Conservation (phyloP, 2,329 filamentous ascomycete genomes). For the Orbilia oligospora region DNA sequence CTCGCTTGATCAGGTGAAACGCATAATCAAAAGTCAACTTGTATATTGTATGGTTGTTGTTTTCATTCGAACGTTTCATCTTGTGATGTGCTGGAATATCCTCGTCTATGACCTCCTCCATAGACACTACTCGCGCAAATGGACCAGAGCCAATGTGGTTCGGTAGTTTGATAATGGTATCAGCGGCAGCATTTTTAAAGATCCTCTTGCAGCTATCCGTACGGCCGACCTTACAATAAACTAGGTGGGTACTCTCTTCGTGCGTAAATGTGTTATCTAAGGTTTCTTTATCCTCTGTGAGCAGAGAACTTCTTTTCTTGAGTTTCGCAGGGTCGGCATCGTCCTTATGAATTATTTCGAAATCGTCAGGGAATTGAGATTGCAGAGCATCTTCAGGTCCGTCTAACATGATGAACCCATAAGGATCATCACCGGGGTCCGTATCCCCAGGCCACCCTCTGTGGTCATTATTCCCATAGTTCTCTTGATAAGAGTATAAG, state of each 20-base stretch:
- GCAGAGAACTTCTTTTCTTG: constrained; percentile 63
- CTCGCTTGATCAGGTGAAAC: constrained; percentile 66
- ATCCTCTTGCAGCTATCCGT: constrained; percentile 62
- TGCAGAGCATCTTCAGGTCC: constrained; percentile 64
- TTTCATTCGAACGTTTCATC: constrained; percentile 23
- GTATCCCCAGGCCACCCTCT: constrained; percentile 45
- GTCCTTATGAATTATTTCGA: constrained; percentile 61
- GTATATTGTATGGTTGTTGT: constrained; percentile 35
- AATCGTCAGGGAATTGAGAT: constrained; percentile 62
- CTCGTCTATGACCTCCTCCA: constrained; percentile 52
- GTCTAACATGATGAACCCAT: constrained; percentile 66
- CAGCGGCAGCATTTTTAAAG: constrained; percentile 45
- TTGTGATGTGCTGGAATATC: constrained; percentile 48
- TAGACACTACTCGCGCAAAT: constrained; percentile 61
- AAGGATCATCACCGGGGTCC: constrained; percentile 64
- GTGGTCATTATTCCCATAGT: not conserved
- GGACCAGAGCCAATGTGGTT: constrained; percentile 62
- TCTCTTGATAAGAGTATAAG: constrained; percentile 61
- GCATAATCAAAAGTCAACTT: constrained; percentile 68
- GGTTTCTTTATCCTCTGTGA: constrained; percentile 63
- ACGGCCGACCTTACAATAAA: constrained; percentile 65
- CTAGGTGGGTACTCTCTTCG: constrained; percentile 63
- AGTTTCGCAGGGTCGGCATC: constrained; percentile 37
- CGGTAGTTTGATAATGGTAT: constrained; percentile 62
- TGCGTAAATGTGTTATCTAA: constrained; percentile 64